Conservation (phyloP, 148 eudicot genomes). For the Persicaria tinctoria region DNA sequence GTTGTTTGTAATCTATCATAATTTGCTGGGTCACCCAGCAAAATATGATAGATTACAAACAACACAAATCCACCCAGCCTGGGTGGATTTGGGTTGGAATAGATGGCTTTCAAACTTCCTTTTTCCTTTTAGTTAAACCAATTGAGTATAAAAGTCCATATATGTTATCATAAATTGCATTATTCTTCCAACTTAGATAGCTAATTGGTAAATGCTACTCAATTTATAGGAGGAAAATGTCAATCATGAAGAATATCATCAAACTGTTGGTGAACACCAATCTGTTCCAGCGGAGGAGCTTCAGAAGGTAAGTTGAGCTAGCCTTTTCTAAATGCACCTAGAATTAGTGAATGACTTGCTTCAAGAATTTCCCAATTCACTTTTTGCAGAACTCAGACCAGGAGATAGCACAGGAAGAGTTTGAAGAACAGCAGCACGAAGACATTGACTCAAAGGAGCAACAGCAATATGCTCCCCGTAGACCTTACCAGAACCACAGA, state of each 20-base stretch:
- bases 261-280: conserved; percentile 28
- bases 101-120: not conserved
- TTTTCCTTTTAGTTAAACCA: not conserved
- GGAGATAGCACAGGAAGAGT: conserved; percentile 22
- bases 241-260: conserved; percentile 45
- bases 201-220: not conserved
- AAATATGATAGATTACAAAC: not conserved
- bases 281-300: conserved; percentile 37
- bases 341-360: not conserved
- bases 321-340: not conserved
- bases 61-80: not conserved
- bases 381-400: conserved; percentile 30
- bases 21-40: not conserved
- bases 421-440: conserved; percentile 19
- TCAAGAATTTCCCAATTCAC: not conserved
- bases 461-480: conserved; percentile 34
- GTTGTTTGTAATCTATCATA: not conserved
- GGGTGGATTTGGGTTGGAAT: not conserved
- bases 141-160: not conserved
- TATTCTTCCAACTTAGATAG: no score
- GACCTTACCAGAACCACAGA: conserved; percentile 27
- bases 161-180: not conserved
- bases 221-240: conserved; percentile 41
- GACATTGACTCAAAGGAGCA: conserved; percentile 29
- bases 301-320: conserved; percentile 35